phyloP scores from a whole-genome alignment of 805 yeast species.

The Metschnikowia orientalis region DNA sequence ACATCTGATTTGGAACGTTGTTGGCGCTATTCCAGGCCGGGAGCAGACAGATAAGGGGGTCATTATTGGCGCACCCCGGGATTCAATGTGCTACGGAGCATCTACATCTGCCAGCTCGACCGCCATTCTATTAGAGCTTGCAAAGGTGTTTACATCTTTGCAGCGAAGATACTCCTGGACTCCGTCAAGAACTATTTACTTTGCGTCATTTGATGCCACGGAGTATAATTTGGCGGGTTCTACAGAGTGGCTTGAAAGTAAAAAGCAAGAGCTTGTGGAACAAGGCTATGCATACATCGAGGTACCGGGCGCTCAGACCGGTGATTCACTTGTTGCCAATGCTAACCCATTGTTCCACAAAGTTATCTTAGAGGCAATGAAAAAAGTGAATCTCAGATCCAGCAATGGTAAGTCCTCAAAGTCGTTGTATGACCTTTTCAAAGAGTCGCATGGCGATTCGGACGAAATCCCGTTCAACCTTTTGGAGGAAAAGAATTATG shows the following conservation, averaged over 20 bases:
- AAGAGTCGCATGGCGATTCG: conserved; percentile 21
- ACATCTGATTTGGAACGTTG: conserved; percentile 73
- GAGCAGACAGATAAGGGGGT: conserved; percentile 74
- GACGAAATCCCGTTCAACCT: conserved; percentile 29
- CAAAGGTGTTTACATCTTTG: conserved; percentile 61
- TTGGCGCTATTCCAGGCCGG: conserved; percentile 72
- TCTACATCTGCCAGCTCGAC: conserved; percentile 70
- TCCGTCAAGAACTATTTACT: conserved; percentile 78
- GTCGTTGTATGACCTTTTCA: conserved; percentile 26
- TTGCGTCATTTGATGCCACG: conserved; percentile 79
- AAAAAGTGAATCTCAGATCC: conserved; percentile 17
- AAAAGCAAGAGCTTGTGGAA: conserved; percentile 47
- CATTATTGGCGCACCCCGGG: conserved; percentile 79
- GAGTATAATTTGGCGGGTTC: conserved; percentile 81
- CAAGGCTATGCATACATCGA: conserved; percentile 73
- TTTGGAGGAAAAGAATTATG: conserved; percentile 53
- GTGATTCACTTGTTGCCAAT: conserved; percentile 47
- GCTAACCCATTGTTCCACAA: conserved; percentile 63
- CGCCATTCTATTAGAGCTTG: conserved; percentile 63
- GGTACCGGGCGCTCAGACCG: conserved; percentile 61
- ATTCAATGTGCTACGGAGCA: conserved; percentile 74
- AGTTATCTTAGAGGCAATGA: conserved; percentile 42
- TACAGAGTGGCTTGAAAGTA: conserved; percentile 67
- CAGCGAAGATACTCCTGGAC: conserved; percentile 67
- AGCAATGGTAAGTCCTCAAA: conserved; percentile 9